Evolutionary conservation across 2,329 filamentous ascomycete genomes (phyloP).

Genomic region (Fusarium beomiforme): DNA sequence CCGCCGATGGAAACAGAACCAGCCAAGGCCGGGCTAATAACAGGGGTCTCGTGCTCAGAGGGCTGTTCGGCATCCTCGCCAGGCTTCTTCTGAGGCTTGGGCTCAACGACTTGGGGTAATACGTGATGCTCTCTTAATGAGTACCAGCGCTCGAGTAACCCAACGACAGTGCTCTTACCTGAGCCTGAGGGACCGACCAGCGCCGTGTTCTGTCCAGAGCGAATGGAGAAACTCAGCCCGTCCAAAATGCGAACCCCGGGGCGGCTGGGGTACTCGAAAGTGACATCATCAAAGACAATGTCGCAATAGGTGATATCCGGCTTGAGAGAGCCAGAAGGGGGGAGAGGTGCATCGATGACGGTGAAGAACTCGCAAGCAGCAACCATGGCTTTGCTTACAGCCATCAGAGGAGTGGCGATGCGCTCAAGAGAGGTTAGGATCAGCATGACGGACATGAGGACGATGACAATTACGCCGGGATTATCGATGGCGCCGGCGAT

Average conservation of each 20-base stretch:
- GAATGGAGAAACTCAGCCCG: conserved; percentile 62
- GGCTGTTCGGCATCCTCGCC: not conserved
- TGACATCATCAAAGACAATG: conserved; percentile 57
- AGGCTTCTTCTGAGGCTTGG: not conserved
- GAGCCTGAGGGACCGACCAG: conserved; percentile 75
- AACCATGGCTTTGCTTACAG: conserved; percentile 45
- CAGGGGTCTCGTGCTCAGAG: not conserved
- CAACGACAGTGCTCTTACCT: conserved; percentile 76
- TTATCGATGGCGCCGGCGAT: conserved; percentile 46
- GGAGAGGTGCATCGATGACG: conserved; percentile 43
- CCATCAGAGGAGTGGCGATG: conserved; percentile 53
- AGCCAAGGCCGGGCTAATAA: not conserved
- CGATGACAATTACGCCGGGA: conserved; percentile 51
- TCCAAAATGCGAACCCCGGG: conserved; percentile 47
- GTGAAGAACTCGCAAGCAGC: conserved; percentile 45
- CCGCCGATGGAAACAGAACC: conserved; percentile 8
- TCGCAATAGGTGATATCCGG: conserved; percentile 44
- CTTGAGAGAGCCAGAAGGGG: conserved; percentile 32
- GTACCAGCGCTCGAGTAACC: conserved; percentile 75
- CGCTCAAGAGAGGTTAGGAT: conserved; percentile 48
- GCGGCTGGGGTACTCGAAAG: conserved; percentile 35
- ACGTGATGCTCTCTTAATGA: conserved; percentile 26
- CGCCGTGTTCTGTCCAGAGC: conserved; percentile 70
- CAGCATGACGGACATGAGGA: conserved; percentile 53
- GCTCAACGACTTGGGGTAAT: conserved; percentile 15